phyloP scores from a whole-genome alignment of 2,329 filamentous ascomycete genomes.

The Scedosporium minutisporum region DNA sequence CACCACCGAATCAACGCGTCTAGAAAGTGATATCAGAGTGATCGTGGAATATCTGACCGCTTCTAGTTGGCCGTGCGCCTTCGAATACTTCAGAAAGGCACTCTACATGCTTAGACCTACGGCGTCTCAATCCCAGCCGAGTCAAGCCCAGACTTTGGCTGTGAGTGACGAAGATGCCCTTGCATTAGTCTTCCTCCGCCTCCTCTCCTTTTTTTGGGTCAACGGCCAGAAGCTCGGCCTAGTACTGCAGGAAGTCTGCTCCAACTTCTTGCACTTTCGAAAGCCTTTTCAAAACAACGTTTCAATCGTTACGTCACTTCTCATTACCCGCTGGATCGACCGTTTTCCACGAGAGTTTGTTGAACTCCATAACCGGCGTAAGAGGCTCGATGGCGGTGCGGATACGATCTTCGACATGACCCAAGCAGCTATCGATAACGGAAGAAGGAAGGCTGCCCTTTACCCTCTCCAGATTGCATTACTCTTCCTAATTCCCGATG shows the following conservation, averaged over 20 bases:
- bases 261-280: slow-evolving; percentile 56
- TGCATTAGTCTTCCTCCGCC: slow-evolving; percentile 44
- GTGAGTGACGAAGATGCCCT: slow-evolving; percentile 40
- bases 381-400: slow-evolving; percentile 53
- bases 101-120: slow-evolving; percentile 41
- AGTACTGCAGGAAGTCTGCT: slow-evolving; percentile 56
- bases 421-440: slow-evolving; percentile 49
- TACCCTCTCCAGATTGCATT: slow-evolving; percentile 55
- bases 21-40: slow-evolving; percentile 45
- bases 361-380: slow-evolving; percentile 48
- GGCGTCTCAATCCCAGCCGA: slow-evolving; percentile 9
- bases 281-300: slow-evolving; percentile 55
- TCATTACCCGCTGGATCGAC: slow-evolving; percentile 58
- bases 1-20: slow-evolving; percentile 17
- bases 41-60: slow-evolving; percentile 57
- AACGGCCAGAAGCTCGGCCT: slow-evolving; percentile 51
- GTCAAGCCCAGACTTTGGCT: slow-evolving; percentile 13
- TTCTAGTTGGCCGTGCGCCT: slow-evolving; percentile 50
- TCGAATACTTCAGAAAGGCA: slow-evolving; percentile 47
- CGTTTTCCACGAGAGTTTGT: slow-evolving; percentile 56
- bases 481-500: slow-evolving; percentile 55
- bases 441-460: slow-evolving; percentile 43
- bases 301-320: slow-evolving; percentile 50
- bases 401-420: slow-evolving; percentile 64
- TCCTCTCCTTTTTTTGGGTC: slow-evolving; percentile 56